Base-by-base conservation (phyloP, 2,329 filamentous ascomycete genomes). In the Sphaerulina vaccinii region DNA sequence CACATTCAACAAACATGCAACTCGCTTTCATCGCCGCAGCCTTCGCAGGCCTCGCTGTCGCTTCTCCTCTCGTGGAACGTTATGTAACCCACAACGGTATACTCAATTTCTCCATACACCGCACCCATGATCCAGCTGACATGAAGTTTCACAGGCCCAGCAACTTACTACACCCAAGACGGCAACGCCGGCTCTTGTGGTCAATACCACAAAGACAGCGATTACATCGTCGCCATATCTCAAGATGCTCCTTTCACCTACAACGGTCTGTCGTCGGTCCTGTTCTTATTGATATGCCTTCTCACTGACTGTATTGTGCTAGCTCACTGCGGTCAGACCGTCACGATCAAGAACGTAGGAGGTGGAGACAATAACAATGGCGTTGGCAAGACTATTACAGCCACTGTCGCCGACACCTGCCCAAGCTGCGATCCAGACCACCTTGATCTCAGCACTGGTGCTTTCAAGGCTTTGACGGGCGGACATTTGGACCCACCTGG, bases 291-390 rank as follows among this genome's bases (percentile, higher is more conserved):
- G 11, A 5, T 6, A 35, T 15, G 13, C 32, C 16, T 35, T 5
- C 32, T 35, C 16, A 5, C 5, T 15, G 7, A 29, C 7, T 29
- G 27, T 13, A 29, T 7, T 29, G 27, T 29, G 27, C 7, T n/a
- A 51, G 49, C 49, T 18, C 49, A 46, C 49, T 51, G 49, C 41
- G 49, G 49, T 36, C 49, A 51, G 23, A 51, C 49, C 18, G 49
- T 51, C 15, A 51, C 49, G 15, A 46, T 51, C 36, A 51, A 45
- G 40, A 51, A 51, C 41, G 46, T 23, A 16, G 49, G 49, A 3
- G 49, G 48, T 15, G 48, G 49, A 6, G 27, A 46, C 8, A 39
- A 35, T n/a, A 41, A 52, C 37, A 40, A 47, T 38, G 47, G 33
- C n/a, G 38, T 50, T 23, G 44, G 32, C 1, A 43, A 23, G 40